These are phyloP conservation scores for Hemerocallis citrina DNA, from an alignment of 106 monocot species.

Conservation along the genomic window DNA sequence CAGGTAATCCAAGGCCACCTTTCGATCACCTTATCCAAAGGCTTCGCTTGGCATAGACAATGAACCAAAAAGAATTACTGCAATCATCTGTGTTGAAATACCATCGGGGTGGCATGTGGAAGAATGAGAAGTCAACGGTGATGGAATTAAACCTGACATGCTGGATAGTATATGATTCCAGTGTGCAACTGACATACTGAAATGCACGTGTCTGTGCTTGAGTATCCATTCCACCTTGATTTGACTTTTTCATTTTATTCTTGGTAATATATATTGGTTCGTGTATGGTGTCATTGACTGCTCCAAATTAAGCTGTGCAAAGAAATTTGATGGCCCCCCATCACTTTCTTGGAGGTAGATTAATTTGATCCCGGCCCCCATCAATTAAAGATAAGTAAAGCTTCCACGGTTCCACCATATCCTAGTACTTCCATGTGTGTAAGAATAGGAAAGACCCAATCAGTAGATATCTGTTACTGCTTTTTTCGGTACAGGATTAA, in stretches of 20 bases:
- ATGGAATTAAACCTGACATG: constrained; percentile 91
- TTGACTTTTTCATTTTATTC: background rate
- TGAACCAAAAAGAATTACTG: constrained; percentile 20
- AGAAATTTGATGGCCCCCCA: constrained; percentile 80
- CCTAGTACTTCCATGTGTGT: constrained; percentile 89
- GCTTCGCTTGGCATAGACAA: constrained; percentile 33
- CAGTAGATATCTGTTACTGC: no score
- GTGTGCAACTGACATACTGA: background rate
- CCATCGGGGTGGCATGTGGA: constrained; percentile 99
- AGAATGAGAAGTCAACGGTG: constrained; percentile 63
- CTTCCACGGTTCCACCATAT: constrained; percentile 65
- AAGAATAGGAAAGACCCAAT: constrained; percentile 75
- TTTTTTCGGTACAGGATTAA: no score
- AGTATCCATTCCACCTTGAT: background rate
- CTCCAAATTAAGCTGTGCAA: constrained; percentile 91
- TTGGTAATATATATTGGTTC: background rate
- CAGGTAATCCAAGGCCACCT: constrained; percentile 85
- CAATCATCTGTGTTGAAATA: constrained; percentile 86
- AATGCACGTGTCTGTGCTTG: background rate
- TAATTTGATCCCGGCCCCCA: constrained; percentile 88
- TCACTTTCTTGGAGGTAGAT: constrained; percentile 97
- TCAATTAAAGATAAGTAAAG: constrained; percentile 52
- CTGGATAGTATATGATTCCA: constrained; percentile 49
- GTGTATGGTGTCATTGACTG: constrained; percentile 88
- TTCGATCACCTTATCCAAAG: constrained; percentile 82